These are phyloP conservation scores for Suhomyces bolitotheri DNA, from an alignment of 1,139 yeast genomes.

Conservation along the genomic window DNA sequence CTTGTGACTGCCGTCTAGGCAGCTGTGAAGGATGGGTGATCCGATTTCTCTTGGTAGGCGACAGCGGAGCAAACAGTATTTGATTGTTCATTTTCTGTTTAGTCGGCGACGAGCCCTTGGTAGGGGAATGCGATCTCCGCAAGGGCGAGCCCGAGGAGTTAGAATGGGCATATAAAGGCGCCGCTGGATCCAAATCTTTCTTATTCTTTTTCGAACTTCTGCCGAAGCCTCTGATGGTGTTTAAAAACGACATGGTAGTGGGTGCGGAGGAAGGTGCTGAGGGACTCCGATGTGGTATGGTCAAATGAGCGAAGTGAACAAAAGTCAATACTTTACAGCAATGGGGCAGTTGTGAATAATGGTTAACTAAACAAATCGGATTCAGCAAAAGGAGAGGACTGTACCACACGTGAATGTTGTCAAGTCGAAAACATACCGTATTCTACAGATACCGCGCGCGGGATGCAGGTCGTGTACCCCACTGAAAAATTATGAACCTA, in stretches of 20 bases:
- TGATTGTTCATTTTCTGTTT: constrained; percentile 27
- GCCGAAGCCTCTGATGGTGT: constrained; percentile 60
- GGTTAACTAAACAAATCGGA: too few relatives aligned
- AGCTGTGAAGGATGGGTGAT: constrained; percentile 22
- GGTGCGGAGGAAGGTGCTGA: not conserved
- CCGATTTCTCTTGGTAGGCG: constrained; percentile 38
- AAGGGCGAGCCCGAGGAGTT: constrained; percentile 37
- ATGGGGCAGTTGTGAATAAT: too few relatives aligned
- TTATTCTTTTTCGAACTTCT: constrained; percentile 59
- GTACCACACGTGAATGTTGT: too few relatives aligned
- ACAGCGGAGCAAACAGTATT: constrained; percentile 27
- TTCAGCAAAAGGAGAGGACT: too few relatives aligned
- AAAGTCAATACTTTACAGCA: not conserved
- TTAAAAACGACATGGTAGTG: constrained; percentile 42
- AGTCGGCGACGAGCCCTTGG: constrained; percentile 35
- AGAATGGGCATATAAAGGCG: constrained; percentile 36
- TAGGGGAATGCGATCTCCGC: constrained; percentile 40
- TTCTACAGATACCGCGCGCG: too few relatives aligned
- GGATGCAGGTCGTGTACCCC: too few relatives aligned
- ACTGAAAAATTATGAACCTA: too few relatives aligned
- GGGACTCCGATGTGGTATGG: not conserved
- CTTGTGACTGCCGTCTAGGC: constrained; percentile 23
- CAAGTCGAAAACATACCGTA: too few relatives aligned
- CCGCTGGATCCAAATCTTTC: constrained; percentile 41
- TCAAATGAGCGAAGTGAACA: not conserved